phyloP scores from a whole-genome alignment of 2,329 filamentous ascomycete species.

The Didymella arachidicola region DNA sequence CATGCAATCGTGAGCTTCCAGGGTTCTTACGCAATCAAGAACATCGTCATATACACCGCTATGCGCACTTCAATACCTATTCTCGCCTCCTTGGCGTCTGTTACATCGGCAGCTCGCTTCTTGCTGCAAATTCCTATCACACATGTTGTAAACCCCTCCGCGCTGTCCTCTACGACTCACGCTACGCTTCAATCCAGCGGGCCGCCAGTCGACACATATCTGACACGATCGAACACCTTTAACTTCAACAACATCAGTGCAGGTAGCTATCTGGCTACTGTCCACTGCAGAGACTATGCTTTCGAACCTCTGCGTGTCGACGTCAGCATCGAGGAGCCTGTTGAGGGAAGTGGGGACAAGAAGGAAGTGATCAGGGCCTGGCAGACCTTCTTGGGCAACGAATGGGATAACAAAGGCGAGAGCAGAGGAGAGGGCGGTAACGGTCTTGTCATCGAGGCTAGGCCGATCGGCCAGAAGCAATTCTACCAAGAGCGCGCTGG shows the following conservation, averaged over 20 bases:
- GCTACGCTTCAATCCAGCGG: slow-evolving; percentile 69
- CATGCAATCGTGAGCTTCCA: slow-evolving; percentile 11
- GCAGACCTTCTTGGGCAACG: slow-evolving; percentile 88
- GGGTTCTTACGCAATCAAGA: slow-evolving; percentile 11
- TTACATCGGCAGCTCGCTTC: slow-evolving; percentile 54
- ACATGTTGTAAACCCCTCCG: slow-evolving; percentile 55
- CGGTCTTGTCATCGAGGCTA: slow-evolving; percentile 65
- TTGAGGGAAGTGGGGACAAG: slow-evolving; percentile 41
- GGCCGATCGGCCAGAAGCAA: slow-evolving; percentile 68
- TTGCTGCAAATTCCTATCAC: slow-evolving; percentile 61
- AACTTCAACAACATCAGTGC: slow-evolving; percentile 74
- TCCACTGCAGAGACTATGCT: slow-evolving; percentile 75
- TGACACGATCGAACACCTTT: slow-evolving; percentile 75
- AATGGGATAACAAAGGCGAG: slow-evolving; percentile 87
- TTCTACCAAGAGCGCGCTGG: slow-evolving; percentile 79
- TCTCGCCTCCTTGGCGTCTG: slow-evolving; percentile 53
- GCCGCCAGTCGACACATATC: slow-evolving; percentile 63
- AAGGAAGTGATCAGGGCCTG: slow-evolving; percentile 67
- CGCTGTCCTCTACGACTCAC: slow-evolving; percentile 65
- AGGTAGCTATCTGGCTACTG: slow-evolving; percentile 81
- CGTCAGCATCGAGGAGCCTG: slow-evolving; percentile 55
- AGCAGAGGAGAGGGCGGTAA: slow-evolving; percentile 56
- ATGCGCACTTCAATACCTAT: slow-evolving; percentile 49
- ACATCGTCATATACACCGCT: slow-evolving; percentile 13
- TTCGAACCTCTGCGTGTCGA: slow-evolving; percentile 87